These are phyloP conservation scores for Fusarium floridanum DNA, from an alignment of 2,329 filamentous ascomycete species.

Conservation along the genomic window DNA sequence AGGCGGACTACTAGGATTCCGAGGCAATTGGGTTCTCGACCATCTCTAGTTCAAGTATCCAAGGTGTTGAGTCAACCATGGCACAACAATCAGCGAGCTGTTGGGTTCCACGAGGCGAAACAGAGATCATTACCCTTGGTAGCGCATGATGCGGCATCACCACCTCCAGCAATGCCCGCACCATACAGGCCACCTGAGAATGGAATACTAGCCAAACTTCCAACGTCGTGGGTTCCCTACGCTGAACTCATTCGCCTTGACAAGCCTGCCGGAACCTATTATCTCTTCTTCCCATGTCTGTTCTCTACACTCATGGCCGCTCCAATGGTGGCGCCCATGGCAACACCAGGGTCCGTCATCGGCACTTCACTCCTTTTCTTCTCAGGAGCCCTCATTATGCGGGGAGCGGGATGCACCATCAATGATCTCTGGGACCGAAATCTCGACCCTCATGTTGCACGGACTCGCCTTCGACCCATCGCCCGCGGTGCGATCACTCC, in stretches of 20 bases:
- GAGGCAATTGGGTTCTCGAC: constrained; percentile 15
- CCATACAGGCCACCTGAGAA: constrained; percentile 78
- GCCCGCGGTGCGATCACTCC: constrained; percentile 83
- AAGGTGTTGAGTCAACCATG: constrained; percentile 19
- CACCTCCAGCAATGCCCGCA: constrained; percentile 18
- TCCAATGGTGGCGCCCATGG: constrained; percentile 72
- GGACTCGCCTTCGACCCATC: constrained; percentile 83
- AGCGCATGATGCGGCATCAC: constrained; percentile 24
- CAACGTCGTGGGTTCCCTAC: constrained; percentile 80
- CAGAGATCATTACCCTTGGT: constrained; percentile 31
- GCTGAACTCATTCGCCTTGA: constrained; percentile 85
- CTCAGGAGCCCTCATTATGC: constrained; percentile 84
- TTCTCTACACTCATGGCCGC: constrained; percentile 88
- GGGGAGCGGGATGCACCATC: constrained; percentile 88
- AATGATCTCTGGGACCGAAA: constrained; percentile 94
- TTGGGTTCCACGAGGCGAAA: constrained; percentile 44
- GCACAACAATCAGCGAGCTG: constrained; percentile 28
- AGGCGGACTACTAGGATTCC: constrained; percentile 19
- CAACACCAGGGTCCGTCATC: constrained; percentile 70
- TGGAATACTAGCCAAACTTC: constrained; percentile 78
- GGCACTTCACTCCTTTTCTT: constrained; percentile 79
- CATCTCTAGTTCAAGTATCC: constrained; percentile 18
- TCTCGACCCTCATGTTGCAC: constrained; percentile 82
- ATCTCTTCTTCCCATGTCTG: constrained; percentile 87
- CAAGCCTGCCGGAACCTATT: constrained; percentile 85